phyloP scores from a whole-genome alignment of 768 basidiomycete species.

The Leccinum barrowsii region DNA sequence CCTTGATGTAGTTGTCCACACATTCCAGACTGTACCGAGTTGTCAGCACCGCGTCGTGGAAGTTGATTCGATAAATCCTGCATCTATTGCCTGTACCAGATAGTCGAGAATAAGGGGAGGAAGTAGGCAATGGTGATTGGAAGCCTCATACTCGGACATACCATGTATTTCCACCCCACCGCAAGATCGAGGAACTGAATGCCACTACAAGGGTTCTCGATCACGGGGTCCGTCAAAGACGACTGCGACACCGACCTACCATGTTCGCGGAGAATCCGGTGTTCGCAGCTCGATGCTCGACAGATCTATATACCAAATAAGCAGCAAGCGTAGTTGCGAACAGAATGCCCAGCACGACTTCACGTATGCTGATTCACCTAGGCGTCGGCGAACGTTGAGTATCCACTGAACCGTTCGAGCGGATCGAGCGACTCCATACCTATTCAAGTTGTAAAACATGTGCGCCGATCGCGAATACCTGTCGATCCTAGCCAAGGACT shows the following conservation, averaged over 20 bases:
- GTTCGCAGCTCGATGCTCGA: slow-evolving; percentile 14
- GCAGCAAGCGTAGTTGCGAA: neutral
- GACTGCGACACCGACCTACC: slow-evolving; percentile 33
- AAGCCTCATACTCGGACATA: slow-evolving; percentile 38
- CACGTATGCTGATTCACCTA: slow-evolving; percentile 47
- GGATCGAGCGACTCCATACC: slow-evolving; percentile 24
- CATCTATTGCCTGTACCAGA: slow-evolving; percentile 1
- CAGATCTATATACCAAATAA: slow-evolving; percentile 4
- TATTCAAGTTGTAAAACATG: slow-evolving; percentile 47
- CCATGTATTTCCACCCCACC: slow-evolving; percentile 47
- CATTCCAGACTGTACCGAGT: neutral
- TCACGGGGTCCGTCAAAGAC: neutral
- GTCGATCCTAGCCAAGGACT: slow-evolving; percentile 46
- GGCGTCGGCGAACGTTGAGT: neutral
- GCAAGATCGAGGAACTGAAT: slow-evolving; percentile 55
- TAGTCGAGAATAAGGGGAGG: neutral
- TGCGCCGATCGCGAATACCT: slow-evolving; percentile 40
- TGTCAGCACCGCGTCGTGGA: neutral
- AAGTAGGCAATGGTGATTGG: slow-evolving; percentile 26
- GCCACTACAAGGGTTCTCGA: slow-evolving; percentile 35
- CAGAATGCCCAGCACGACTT: slow-evolving; percentile 43
- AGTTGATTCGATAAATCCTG: too few species aligned
- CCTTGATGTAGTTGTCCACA: neutral
- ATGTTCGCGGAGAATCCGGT: slow-evolving; percentile 39
- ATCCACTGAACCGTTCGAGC: neutral